Conservation (phyloP, 306 rosid species). For the Cicer cuneatum region DNA sequence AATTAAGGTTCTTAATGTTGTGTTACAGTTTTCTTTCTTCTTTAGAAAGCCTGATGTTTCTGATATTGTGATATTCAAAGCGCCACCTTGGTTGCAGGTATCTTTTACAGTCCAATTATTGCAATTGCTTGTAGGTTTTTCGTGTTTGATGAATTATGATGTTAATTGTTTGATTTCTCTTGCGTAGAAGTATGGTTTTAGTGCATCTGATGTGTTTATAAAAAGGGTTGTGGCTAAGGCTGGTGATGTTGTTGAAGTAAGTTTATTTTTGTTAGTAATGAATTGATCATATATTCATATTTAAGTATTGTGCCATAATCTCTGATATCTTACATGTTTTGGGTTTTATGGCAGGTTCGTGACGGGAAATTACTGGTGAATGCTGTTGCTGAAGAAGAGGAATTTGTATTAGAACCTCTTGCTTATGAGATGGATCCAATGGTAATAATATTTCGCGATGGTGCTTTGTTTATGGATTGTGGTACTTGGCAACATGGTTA, state of each 20-base stretch:
- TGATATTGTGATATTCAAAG: constrained; percentile 88
- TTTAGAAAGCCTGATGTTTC: constrained; percentile 91
- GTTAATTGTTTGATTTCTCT: constrained; percentile 25
- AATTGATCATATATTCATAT: not conserved
- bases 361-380: constrained; percentile 83
- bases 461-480: constrained; percentile 21
- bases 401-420: constrained; percentile 80
- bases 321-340: constrained; percentile 24
- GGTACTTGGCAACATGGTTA: constrained; percentile 9
- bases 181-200: constrained; percentile 69
- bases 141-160: constrained; percentile 32
- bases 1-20: constrained; percentile 27
- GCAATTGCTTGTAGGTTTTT: constrained; percentile 18
- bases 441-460: constrained; percentile 51
- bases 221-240: constrained; percentile 94
- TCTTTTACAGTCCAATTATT: not conserved
- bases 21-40: constrained; percentile 75
- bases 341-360: constrained; percentile 58
- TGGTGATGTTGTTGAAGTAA: constrained; percentile 87
- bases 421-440: constrained; percentile 72
- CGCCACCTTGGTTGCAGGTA: constrained; percentile 86
- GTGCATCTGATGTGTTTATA: constrained; percentile 73
- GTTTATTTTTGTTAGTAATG: constrained; percentile 19
- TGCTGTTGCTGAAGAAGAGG: constrained; percentile 72
- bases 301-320: constrained; percentile 9